A percentile compares a stretch with the other conserved stretches of the same genome.
Conservation (phyloP, 441 rosid genomes). For the Arabidopsis lyrata region DNA sequence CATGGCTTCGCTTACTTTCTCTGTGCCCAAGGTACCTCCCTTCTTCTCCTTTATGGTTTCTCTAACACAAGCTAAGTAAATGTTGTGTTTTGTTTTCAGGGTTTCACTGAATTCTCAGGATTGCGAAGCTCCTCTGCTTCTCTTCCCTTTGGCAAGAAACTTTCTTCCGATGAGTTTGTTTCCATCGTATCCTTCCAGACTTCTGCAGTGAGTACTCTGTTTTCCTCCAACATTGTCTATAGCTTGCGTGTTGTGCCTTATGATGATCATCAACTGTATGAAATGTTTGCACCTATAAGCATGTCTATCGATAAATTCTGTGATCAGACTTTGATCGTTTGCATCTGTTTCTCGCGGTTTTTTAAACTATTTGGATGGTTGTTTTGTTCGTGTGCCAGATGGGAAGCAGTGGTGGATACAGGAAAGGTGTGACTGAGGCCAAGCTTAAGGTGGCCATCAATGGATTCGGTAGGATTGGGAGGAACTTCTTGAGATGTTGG, state of each 20-base stretch:
- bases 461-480: conserved; percentile 97
- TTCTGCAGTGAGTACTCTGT: conserved; percentile 65
- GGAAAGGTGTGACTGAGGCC: conserved; percentile 77
- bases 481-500: conserved; percentile 99
- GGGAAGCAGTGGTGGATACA: conserved; percentile 75
- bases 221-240: background rate
- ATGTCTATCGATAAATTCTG: background rate
- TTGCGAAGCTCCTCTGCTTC: conserved; percentile 60
- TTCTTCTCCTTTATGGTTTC: background rate
- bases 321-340: background rate
- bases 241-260: conserved; percentile 13
- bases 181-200: conserved; percentile 77
- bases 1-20: conserved; percentile 95
- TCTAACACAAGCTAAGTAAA: background rate
- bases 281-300: conserved; percentile 11
- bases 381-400: conserved; percentile 47
- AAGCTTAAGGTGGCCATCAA: conserved; percentile 96
- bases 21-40: conserved; percentile 75
- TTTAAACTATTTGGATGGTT: conserved; percentile 17
- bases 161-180: conserved; percentile 71
- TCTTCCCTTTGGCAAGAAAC: conserved; percentile 68
- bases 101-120: conserved; percentile 81
- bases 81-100: conserved; percentile 45
- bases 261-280: conserved; percentile 11
- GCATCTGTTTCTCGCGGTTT: background rate